Evolutionary conservation across 108 stramenopile species (phyloP).

Genomic region (Nannochloropsis gaditana): DNA sequence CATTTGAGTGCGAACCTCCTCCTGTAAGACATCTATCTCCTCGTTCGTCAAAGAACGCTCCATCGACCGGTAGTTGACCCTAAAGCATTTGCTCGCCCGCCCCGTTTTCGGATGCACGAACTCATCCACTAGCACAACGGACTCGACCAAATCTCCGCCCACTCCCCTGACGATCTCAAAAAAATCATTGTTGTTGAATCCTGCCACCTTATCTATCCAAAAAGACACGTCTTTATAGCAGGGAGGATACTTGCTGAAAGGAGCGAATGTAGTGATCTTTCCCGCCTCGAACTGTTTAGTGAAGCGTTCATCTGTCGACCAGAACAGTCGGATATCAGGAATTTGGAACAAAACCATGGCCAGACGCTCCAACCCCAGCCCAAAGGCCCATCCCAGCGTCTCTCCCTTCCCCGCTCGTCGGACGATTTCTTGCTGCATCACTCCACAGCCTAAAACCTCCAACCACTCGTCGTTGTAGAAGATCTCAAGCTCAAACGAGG

Average conservation of each 20-base stretch:
- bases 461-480: conserved; percentile 84
- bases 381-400: conserved; percentile 81
- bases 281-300: conserved; percentile 69
- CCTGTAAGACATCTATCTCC: conserved; percentile 85
- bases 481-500: conserved; percentile 86
- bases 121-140: conserved; percentile 72
- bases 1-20: neutral
- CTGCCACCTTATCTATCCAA: conserved; percentile 58
- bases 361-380: conserved; percentile 88
- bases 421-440: conserved; percentile 76
- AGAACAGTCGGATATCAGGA: conserved; percentile 89
- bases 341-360: conserved; percentile 93
- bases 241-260: conserved; percentile 89
- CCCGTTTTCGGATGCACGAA: conserved; percentile 88
- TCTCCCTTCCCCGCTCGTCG: conserved; percentile 59
- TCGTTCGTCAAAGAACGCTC: conserved; percentile 90
- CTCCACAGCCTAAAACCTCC: conserved; percentile 92
- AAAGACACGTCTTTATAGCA: conserved; percentile 89
- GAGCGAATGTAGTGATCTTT: conserved; percentile 68
- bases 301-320: conserved; percentile 79
- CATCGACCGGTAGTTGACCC: conserved; percentile 90
- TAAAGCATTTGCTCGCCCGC: conserved; percentile 69
- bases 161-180: conserved; percentile 74
- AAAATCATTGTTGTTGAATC: conserved; percentile 71
- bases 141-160: conserved; percentile 89